Conservation (phyloP, 2,329 filamentous ascomycete genomes). For the Penicillium griseofulvum region DNA sequence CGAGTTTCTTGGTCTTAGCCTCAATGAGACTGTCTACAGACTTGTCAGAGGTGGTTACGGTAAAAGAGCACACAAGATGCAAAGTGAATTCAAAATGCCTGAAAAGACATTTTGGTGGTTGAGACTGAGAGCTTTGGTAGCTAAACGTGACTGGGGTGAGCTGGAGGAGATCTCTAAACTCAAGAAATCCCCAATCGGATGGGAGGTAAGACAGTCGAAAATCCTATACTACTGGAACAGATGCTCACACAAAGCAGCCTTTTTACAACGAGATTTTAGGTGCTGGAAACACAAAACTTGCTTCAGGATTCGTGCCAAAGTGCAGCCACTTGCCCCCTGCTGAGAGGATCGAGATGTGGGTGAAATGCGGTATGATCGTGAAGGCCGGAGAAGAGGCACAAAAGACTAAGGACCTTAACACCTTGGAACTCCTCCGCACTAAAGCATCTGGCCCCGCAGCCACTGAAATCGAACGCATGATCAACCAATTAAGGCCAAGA, state of each 20-base stretch:
- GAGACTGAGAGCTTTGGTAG: constrained; percentile 81
- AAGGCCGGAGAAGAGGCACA: constrained; percentile 91
- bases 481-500: constrained; percentile 53
- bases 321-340: constrained; percentile 68
- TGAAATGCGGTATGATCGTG: constrained; percentile 86
- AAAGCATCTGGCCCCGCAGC: constrained; percentile 69
- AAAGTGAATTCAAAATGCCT: constrained; percentile 86
- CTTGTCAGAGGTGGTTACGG: constrained; percentile 78
- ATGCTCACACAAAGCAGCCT: constrained; percentile 56
- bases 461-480: constrained; percentile 79
- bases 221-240: constrained; percentile 12
- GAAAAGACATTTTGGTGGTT: constrained; percentile 90
- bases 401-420: constrained; percentile 71
- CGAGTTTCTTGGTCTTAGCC: constrained; percentile 74
- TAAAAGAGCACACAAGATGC: constrained; percentile 81
- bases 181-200: constrained; percentile 88
- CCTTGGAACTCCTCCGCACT: constrained; percentile 70
- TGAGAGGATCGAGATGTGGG: constrained; percentile 85
- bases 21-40: constrained; percentile 90
- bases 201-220: constrained; percentile 66
- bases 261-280: constrained; percentile 88
- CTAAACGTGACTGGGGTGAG: constrained; percentile 87
- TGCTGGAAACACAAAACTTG: constrained; percentile 85
- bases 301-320: constrained; percentile 81
- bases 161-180: constrained; percentile 75